Conservation (phyloP, 2,329 filamentous ascomycete species). For the Phialophora tarda region DNA sequence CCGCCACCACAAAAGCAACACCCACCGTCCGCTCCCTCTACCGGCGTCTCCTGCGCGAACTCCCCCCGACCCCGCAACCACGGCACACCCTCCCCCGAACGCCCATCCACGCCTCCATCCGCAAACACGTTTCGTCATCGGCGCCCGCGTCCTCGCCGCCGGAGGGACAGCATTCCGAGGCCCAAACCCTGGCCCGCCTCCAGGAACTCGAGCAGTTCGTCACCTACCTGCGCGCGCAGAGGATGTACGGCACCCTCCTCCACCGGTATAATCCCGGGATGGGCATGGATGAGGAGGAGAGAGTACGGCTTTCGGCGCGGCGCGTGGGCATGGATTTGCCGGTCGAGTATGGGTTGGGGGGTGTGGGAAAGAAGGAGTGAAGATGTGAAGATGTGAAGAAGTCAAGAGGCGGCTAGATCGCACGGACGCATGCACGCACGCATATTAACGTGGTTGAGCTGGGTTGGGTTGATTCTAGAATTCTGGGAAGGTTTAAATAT, state of each 20-base stretch:
- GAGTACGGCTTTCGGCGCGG: slow-evolving; percentile 80
- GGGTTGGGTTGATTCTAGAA: background rate
- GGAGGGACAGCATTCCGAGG: slow-evolving; percentile 39
- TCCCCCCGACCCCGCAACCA: slow-evolving; percentile 65
- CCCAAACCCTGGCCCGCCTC: slow-evolving; percentile 39
- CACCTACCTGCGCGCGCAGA: slow-evolving; percentile 82
- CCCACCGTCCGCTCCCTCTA: slow-evolving; percentile 73
- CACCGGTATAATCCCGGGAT: slow-evolving; percentile 95
- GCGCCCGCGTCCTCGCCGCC: slow-evolving; percentile 43
- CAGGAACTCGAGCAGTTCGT: slow-evolving; percentile 76
- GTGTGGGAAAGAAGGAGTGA: background rate
- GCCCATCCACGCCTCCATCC: slow-evolving; percentile 72
- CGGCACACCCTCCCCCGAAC: slow-evolving; percentile 50
- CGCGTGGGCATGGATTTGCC: slow-evolving; percentile 91
- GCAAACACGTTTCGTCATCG: slow-evolving; percentile 60
- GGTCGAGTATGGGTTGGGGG: slow-evolving; percentile 55
- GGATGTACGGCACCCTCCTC: slow-evolving; percentile 77
- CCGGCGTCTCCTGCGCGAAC: slow-evolving; percentile 84
- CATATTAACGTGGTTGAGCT: background rate
- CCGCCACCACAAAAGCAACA: slow-evolving; percentile 20
- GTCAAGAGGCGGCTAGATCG: background rate
- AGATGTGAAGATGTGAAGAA: background rate
- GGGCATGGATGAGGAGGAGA: slow-evolving; percentile 82
- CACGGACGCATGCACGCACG: background rate
- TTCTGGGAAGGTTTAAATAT: background rate